A percentile compares a stretch with the other conserved stretches of the same genome.
phyloP scores from a whole-genome alignment of 345 rosid genomes.

The Lumnitzera littorea region DNA sequence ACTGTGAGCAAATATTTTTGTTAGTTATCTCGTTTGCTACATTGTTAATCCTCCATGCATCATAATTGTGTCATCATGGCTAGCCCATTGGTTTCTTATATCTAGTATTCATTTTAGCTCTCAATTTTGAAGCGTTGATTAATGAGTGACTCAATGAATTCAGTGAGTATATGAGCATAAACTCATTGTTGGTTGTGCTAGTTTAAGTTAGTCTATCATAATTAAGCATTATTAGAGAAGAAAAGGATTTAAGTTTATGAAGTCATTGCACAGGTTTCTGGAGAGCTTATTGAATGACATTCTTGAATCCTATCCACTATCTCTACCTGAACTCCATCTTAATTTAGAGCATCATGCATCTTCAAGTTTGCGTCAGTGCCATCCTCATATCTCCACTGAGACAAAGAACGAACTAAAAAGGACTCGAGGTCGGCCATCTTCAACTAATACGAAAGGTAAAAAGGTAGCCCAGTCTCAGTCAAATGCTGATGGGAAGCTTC shows the following conservation, averaged over 20 bases:
- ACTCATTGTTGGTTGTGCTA: not conserved
- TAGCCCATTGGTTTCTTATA: too few species aligned
- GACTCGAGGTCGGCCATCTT: conserved; percentile 23
- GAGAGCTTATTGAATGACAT: conserved; percentile 63
- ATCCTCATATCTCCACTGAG: conserved; percentile 20
- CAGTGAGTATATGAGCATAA: too few species aligned
- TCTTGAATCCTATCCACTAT: conserved; percentile 41
- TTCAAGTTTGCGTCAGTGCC: conserved; percentile 23
- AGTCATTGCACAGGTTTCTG: conserved; percentile 45
- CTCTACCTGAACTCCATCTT: conserved; percentile 60
- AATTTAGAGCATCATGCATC: conserved; percentile 36
- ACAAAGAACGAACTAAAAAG: conserved; percentile 36
- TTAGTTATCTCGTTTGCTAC: too few species aligned
- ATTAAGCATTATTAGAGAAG: not conserved
- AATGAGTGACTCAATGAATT: too few species aligned
- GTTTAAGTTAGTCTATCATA: not conserved
- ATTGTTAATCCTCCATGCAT: too few species aligned
- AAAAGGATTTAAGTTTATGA: not conserved
- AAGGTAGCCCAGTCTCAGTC: conserved; percentile 28
- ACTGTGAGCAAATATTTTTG: too few species aligned
- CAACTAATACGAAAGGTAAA: conserved; percentile 31
- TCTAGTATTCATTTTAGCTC: too few species aligned
- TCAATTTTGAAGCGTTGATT: too few species aligned
- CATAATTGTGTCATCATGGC: too few species aligned
- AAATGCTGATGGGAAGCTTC: conserved; percentile 29